Evolutionary conservation across 1,284 basidiomycete genomes (phyloP), one percentile per base, ranked within the genome.

Genomic region (Sphagnurus paluster): DNA sequence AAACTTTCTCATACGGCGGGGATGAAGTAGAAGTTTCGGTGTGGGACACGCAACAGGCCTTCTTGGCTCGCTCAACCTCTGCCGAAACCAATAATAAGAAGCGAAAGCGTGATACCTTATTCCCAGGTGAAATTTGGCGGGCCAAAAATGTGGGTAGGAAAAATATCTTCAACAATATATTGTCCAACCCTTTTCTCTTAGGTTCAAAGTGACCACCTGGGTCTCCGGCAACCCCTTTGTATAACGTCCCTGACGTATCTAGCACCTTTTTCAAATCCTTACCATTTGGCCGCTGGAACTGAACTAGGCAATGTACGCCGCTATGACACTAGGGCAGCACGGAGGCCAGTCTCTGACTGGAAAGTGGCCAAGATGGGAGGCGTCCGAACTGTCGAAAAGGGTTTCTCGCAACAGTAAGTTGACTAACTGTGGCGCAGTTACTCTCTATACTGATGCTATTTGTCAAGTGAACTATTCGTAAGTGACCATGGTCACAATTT

Each of bases 11-110:
- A 0, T 87, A 92, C 52, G 93, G 87, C 5, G 93, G 93, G 3
- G 85, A 94, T 56, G 93, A 95, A 64, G 88, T 95, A 13, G 90
- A 94, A 49, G 64, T 93, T 2, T 92, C 90, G 1, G 59, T 94
- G 1, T 95, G 90, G 87, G 76, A 91, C 59, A 76, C 81, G 2
- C 84, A 91, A 58, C 65, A 70, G 33, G 82, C 90, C 0, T 90
- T 95, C 53, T 45, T 60, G 5, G 44, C 60, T 6, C 53, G 33
- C 16, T 21, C 56, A 16, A 57, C 60, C 24, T 46, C 50, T 5
- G 39, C 56, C 8, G 47, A 47, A 30, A 44, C 38, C 17, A 49
- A 46, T 16, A 49, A 55, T 11, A 80, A 77, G 58, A 93, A 93
- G 64, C 71, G 89, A 53, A 92, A 90, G 69, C 76, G 89, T 4